Base-by-base conservation (phyloP, 2,329 filamentous ascomycete species). In the Cyclaneusma minus region DNA sequence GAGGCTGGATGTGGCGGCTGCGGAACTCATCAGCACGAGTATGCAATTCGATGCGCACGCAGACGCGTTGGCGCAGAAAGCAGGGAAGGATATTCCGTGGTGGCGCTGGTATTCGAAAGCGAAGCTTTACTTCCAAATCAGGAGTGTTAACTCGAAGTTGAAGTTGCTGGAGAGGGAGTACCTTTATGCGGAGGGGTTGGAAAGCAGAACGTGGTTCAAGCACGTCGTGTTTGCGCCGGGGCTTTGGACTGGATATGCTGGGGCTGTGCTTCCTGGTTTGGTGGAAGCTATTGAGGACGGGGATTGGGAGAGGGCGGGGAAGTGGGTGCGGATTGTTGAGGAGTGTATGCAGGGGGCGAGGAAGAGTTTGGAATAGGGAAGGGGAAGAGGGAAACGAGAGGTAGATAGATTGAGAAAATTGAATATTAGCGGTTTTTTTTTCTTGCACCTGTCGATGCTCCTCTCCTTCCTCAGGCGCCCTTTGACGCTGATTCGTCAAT, bases 161-260 rank as follows among this genome's bases (percentile, higher is more conserved):
- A 92, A 93, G 62, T 58, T 61, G 6, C 55, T 95, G 1, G 87
- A 95, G 50, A 63, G 84, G 10, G 61, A 73, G 26, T 93, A 94
- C 50, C 42, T 94, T 35, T 77, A 82, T 41, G 54, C 68, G 4
- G 60, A 64, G 3, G 87, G 87, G 1, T 54, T 95, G 12, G 85
- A 93, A 47, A 70, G 71, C 2, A 60, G 87, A 32, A 58, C 59
- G 13, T 94, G 84, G 84, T 95, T 87, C 58, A 94, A 94, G 56
- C 87, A 94, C 43, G 77, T 93, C 3, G 78, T 94, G 2, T 94
- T 91, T 51, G 85, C 85, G 2, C 85, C 85, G 0, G 85, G 85
- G 0, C 49, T 87, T 24, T 92, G 84, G 83, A 93, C 83, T 0
- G 85, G 85, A 0, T 94, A 94, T 50, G 60, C 83, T 0, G 85